Evolutionary conservation across 1,284 basidiomycete genomes (phyloP).

Genomic region (Stereum hirsutum): DNA sequence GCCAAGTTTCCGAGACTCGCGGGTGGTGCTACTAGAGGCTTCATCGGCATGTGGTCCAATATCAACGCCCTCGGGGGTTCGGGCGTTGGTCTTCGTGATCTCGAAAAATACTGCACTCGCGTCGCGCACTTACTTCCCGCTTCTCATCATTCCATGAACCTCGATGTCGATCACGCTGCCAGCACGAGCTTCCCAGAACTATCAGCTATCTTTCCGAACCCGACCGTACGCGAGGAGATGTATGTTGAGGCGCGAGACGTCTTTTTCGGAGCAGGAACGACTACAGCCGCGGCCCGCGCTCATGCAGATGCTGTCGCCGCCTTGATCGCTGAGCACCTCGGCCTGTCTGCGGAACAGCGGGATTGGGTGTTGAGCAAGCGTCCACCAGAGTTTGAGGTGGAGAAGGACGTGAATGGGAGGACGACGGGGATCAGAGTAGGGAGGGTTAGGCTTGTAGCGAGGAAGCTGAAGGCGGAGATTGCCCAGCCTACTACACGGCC

Average conservation of each 20-base stretch:
- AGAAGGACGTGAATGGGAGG: slow-evolving; percentile 57
- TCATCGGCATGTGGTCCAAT: slow-evolving; percentile 59
- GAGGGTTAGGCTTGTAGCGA: slow-evolving; percentile 42
- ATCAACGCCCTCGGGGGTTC: slow-evolving; percentile 38
- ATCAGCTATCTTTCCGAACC: slow-evolving; percentile 57
- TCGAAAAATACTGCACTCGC: slow-evolving; percentile 83
- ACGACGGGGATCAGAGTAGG: slow-evolving; percentile 48
- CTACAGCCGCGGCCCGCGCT: slow-evolving; percentile 42
- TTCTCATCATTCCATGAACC: slow-evolving; percentile 30
- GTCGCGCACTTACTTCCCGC: slow-evolving; percentile 55
- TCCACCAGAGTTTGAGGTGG: slow-evolving; percentile 58
- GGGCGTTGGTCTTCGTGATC: slow-evolving; percentile 72
- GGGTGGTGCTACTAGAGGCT: slow-evolving; percentile 31
- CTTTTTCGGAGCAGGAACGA: slow-evolving; percentile 73
- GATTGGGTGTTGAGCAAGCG: slow-evolving; percentile 50
- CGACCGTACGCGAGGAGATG: slow-evolving; percentile 80
- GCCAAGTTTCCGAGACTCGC: slow-evolving; percentile 57
- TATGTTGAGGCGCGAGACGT: slow-evolving; percentile 88
- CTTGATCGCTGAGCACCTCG: slow-evolving; percentile 56
- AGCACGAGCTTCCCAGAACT: slow-evolving; percentile 17
- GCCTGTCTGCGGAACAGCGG: slow-evolving; percentile 52
- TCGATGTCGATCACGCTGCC: slow-evolving; percentile 19
- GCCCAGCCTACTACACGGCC: slow-evolving; percentile 35
- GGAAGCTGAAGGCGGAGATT: slow-evolving; percentile 26
- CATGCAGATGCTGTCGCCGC: slow-evolving; percentile 40